Evolutionary conservation across 495 filamentous ascomycete genomes (phyloP), one percentile per base, ranked within the genome.

Genomic region (Podospora pseudoanserina): DNA sequence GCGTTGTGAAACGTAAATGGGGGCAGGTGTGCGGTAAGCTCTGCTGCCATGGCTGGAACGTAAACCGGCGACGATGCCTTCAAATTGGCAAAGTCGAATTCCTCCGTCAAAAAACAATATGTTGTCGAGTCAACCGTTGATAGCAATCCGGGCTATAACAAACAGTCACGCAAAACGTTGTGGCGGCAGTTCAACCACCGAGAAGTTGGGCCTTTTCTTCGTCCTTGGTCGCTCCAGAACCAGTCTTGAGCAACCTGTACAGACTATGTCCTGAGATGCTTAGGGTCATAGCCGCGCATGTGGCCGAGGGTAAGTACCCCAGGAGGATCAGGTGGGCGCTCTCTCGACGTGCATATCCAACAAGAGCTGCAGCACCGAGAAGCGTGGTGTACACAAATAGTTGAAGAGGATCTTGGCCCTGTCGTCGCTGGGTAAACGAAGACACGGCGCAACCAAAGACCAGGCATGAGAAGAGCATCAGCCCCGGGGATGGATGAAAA

Each of bases 361-460:
- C 53, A 1, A 74, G 64, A 3, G 68, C 67, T 39, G 78, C 77
- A n/a, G 66, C 72, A 20, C 62, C 39, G 7, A 83, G 72, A 59
- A 78, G 72, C 26, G 75, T 27, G 30, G 77, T 20, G 59, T 81
- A 83, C 7, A 83, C 72, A 15, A 77, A 53, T 19, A 76, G 72
- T 63, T 83, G 81, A 55, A 73, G 76, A 4, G 63, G 75, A 34
- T 85, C 82, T 44, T 73, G 49, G n/a, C 75, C 75, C 63, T 80
- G 79, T 13, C 78, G 71, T 49, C 82, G 76, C 54, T 81, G 80
- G 5, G 66, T 68, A 63, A 81, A 83, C 23, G 80, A 83, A 2
- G 83, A 83, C 2, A 84, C 75, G 60, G 77, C 78, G 64, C 79
- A 84, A 23, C 82, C 83, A 19, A 83, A 72, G 16, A 80, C 69